Base-by-base conservation (phyloP, 352 stramenopile genomes). In the Achlya hypogyna region DNA sequence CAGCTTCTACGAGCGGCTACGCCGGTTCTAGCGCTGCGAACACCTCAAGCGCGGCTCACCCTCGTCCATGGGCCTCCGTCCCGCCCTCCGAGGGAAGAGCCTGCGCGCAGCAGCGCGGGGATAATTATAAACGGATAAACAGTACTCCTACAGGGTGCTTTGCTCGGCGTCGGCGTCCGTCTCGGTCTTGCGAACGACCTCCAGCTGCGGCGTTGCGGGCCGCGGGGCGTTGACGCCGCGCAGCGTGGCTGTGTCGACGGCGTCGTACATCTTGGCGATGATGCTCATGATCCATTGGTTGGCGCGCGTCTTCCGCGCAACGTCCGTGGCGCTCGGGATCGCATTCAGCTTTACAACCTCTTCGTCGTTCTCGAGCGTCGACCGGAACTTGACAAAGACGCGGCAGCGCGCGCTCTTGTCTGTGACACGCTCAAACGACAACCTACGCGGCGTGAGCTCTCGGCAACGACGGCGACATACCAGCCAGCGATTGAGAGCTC, bases 201-300 rank as follows among this genome's bases (percentile, higher is more conserved):
- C 49, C 12, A 56, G 49, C 31, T 56, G 49, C 20, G 49, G 49
- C 20, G 49, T 35, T 20, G 31, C 49, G 10, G 49, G 49, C 31
- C 10, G 10, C 2, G 49, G 49, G 2, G 49, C 49, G 31, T 56
- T 56, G 31, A 56, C 49, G 6, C 49, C 49, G 31, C 49, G 49
- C 12, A 56, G 49, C 25, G 49, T 56, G 12, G 49, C 49, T n/a
- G 49, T 56, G 32, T 67, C 51, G 60, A 67, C 42, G 0, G 60
- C 38, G 28, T 49, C 51, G 42, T 58, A 67, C 60, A 67, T 67
- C 32, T 58, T 67, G 22, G 45, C 31, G 28, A 67, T 67, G 34
- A 67, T 49, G 51, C 60, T 67, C 60, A 67, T 67, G 51, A 67
- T 67, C 60, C 60, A 67, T 29, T 67, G 60, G 47, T 67, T 67